Conservation (phyloP, 169 alveolate species). For the Plasmodium relictum region DNA sequence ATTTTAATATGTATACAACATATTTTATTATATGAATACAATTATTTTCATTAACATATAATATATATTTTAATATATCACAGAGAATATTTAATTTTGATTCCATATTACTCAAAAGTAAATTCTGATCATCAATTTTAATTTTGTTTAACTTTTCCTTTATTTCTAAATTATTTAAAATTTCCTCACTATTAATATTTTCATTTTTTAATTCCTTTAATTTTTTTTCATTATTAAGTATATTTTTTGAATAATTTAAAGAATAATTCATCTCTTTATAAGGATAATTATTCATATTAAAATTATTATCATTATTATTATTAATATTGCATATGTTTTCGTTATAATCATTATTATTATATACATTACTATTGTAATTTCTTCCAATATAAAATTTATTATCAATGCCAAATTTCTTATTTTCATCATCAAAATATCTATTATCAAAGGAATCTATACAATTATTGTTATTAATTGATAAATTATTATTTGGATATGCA, state of each 20-base stretch:
- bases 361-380: too few species aligned
- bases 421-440: background rate
- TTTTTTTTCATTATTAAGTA: too few species aligned
- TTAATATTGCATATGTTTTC: background rate
- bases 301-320: too few species aligned
- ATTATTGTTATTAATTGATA: background rate
- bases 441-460: background rate
- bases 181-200: too few species aligned
- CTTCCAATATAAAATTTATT: too few species aligned
- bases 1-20: slow-evolving; percentile 11
- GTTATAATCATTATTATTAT: background rate
- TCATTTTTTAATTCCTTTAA: too few species aligned
- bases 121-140: background rate
- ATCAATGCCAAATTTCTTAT: background rate
- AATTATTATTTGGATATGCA: background rate
- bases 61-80: slow-evolving; percentile 15
- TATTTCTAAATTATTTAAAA: too few species aligned
- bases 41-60: slow-evolving; percentile 32
- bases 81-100: slow-evolving; percentile 10
- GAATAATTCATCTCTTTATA: too few species aligned
- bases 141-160: background rate
- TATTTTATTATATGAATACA: slow-evolving; percentile 33
- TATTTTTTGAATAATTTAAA: too few species aligned
- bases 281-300: too few species aligned
- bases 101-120: background rate